Evolutionary conservation across 2,329 filamentous ascomycete genomes (phyloP), one percentile per base, ranked within the genome.

Genomic region (Stachybotrys chartarum): DNA sequence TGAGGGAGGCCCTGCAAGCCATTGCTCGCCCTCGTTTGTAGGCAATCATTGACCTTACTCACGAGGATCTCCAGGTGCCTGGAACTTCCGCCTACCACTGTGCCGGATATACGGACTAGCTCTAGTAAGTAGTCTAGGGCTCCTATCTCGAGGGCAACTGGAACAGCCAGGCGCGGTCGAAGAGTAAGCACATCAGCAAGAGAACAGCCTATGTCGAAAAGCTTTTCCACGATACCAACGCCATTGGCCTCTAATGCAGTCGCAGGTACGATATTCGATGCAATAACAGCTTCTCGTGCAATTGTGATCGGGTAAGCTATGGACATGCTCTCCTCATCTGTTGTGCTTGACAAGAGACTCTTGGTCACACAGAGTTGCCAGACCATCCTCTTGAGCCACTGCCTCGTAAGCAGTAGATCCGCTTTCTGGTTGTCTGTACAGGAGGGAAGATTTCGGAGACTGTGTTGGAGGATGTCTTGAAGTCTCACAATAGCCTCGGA

Each of bases 141-240:
- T 1, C 60, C 56, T 0, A 62, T 16, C 16, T 62, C 52, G 53
- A 60, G 55, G 5, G 54, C 31, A 0, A 55, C 49, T 44, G 16
- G 14, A 0, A 47, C 39, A 14, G 32, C 17, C 14, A 30, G 52
- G 0, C 54, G 0, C 0, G 57, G 53, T 0, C 48, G 51, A 3
- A 62, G 11, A 0, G 53, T 44, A 0, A 62, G 16, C 0, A 62
- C 24, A 55, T 70, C 68, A 1, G 68, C 66, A 1, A 70, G 31
- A 0, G 66, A 69, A 39, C 67, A 70, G 0, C 65, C 67, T 0
- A 69, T 60, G n/a, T 70, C 68, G 31, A 70, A 70, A 0, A 70
- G 59, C 54, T 70, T 70, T 35, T 70, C 68, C 0, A 69, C n/a
- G 1, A 70, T 69, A 0, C 68, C 68, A 0, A 70, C 61, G 0